Evolutionary conservation across 2,329 filamentous ascomycete species (phyloP).

Genomic region (Botrytis fragariae): DNA sequence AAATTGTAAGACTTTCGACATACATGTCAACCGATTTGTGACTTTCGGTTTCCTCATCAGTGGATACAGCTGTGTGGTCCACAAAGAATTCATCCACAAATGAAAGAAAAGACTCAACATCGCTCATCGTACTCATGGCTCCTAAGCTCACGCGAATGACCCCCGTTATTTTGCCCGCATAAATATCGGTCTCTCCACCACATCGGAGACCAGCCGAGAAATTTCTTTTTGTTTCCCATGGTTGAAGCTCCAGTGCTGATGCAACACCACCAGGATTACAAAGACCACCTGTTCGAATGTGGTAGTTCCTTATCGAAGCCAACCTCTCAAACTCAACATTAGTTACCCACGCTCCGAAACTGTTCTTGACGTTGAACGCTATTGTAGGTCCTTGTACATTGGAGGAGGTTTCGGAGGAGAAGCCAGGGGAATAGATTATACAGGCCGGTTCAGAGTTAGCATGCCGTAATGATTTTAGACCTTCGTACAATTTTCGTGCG

Average conservation of each 20-base stretch:
- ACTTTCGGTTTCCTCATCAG: background rate
- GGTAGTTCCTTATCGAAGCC: constrained; percentile 72
- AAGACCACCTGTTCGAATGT: constrained; percentile 82
- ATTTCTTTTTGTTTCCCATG: constrained; percentile 80
- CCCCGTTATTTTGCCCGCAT: constrained; percentile 82
- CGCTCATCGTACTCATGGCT: constrained; percentile 78
- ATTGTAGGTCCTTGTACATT: constrained; percentile 68
- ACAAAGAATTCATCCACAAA: constrained; percentile 69
- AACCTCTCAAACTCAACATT: constrained; percentile 86
- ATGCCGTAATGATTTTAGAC: constrained; percentile 62
- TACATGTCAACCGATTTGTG: constrained; percentile 38
- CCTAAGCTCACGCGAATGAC: constrained; percentile 83
- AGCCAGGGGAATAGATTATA: constrained; percentile 35
- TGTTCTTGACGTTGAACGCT: constrained; percentile 77
- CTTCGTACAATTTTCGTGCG: constrained; percentile 54
- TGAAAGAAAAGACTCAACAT: constrained; percentile 68
- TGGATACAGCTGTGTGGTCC: constrained; percentile 24
- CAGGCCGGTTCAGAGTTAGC: constrained; percentile 50
- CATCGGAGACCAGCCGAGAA: constrained; percentile 84
- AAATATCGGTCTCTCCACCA: constrained; percentile 76
- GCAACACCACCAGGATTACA: constrained; percentile 92
- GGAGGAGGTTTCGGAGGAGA: constrained; percentile 34
- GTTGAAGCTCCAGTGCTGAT: constrained; percentile 65
- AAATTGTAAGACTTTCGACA: constrained; percentile 70
- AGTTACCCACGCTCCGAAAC: constrained; percentile 70